Base-by-base conservation (phyloP, 768 basidiomycete genomes). In the Postia placenta region DNA sequence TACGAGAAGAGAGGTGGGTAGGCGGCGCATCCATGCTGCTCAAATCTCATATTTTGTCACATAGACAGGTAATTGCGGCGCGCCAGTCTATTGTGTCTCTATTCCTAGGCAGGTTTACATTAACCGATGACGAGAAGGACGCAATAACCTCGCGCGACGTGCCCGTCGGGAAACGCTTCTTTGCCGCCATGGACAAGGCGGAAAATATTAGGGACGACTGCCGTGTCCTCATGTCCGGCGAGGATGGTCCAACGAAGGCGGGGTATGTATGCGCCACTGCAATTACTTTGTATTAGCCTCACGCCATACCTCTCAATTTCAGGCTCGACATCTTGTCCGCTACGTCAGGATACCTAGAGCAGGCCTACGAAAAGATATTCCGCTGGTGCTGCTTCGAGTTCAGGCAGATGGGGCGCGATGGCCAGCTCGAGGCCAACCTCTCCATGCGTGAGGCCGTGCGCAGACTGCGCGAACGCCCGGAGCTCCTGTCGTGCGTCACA, bases 301-400 rank as follows among this genome's bases (percentile, higher is more conserved):
- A 23, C 36, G 22, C 6, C 22, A 22, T 42, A 30, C n/a, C 33
- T 24, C 15, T 15, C 11, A 24, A 25, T 51, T 1, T 42, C 55
- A 96, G 94, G 2, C 67, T 90, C 39, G 95, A 97, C 60, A 91
- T 97, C 51, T 91, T 97, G 81, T 70, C 85, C 0, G 72, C 81
- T 6, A 96, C 91, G 0, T 83, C 86, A 0, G 73, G 81, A 7
- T 77, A 90, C 53, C 80, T 97, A 39, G 93, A 98, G 62, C 82
- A 87, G 55, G 94, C 85, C 2, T 94, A 89, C 66, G 83, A 89
- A 50, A 97, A 96, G 68, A 80, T 94, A 36, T 75, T 85, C 49
- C 83, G 92, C 22, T 94, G 87, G 81, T 80, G 84, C 63, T 77
- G 83, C 0, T 84, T 86, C 60, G 89, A 95, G 63, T 92, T 96